phyloP scores from a whole-genome alignment of 2,329 filamentous ascomycete genomes.

The Cladorrhinum sp. region DNA sequence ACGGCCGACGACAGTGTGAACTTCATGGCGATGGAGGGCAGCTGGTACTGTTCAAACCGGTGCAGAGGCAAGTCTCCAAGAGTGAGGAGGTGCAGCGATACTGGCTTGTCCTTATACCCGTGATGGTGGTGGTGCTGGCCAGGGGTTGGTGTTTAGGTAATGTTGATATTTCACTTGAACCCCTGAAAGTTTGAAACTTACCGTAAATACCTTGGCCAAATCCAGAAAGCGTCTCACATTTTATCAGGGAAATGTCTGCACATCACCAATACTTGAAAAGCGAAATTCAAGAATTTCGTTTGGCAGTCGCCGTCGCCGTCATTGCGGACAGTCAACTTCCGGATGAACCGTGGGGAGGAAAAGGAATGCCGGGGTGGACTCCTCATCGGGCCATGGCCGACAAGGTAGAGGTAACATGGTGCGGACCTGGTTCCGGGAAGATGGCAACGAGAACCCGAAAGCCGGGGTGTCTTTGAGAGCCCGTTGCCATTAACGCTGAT shows the following conservation, averaged over 20 bases:
- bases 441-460: not conserved
- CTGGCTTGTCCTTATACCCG: not conserved
- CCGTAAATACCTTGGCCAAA: not conserved
- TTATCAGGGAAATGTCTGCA: no score
- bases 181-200: not conserved
- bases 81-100: not conserved
- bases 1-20: slow-evolving; percentile 22
- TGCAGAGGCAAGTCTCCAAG: not conserved
- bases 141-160: no score
- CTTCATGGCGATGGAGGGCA: slow-evolving; percentile 18
- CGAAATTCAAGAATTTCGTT: not conserved
- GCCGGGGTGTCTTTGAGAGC: not conserved
- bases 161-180: not conserved
- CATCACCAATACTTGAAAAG: not conserved
- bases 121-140: no score
- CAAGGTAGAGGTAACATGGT: not conserved
- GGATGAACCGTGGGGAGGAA: slow-evolving; percentile 11
- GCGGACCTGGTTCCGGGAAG: not conserved
- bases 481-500: no score
- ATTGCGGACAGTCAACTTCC: slow-evolving; percentile 16
- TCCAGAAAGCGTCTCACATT: not conserved
- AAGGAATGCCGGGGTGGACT: not conserved
- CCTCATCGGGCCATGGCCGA: slow-evolving; percentile 3
- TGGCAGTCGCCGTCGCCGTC: not conserved
- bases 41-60: not conserved